Percentiles rank a stretch among this genome's conserved stretches.
Conservation (phyloP, 306 rosid species). For the Quercus robur region DNA sequence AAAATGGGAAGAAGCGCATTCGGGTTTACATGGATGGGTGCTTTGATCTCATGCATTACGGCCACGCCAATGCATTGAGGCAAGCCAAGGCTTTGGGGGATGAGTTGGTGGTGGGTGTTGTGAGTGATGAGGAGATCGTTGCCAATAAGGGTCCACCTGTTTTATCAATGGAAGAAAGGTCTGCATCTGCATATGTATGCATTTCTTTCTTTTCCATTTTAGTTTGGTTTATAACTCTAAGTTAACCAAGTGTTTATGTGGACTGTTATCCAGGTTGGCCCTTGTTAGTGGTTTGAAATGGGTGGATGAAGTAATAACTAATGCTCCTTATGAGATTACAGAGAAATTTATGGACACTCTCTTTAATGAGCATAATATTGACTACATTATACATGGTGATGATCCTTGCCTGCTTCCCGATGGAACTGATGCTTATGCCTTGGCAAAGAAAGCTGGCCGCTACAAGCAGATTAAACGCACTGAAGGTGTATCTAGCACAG, state of each 20-base stretch:
- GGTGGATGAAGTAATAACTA: constrained; percentile 98
- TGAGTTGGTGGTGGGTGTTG: constrained; percentile 92
- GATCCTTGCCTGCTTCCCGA: constrained; percentile 99
- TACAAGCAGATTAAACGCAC: constrained; percentile 99
- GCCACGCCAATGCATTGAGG: constrained; percentile 97
- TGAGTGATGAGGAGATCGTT: constrained; percentile 83
- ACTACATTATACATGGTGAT: constrained; percentile 97
- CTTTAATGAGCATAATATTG: constrained; percentile 91
- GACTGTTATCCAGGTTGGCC: constrained; percentile 55
- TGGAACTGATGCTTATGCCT: constrained; percentile 98
- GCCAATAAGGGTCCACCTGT: constrained; percentile 97
- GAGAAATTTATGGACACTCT: constrained; percentile 88
- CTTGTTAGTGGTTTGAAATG: constrained; percentile 98
- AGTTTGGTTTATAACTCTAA: background rate
- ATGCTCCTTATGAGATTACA: constrained; percentile 94
- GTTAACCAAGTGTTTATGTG: constrained; percentile 7
- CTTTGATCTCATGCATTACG: constrained; percentile 99
- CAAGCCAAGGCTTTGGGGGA: constrained; percentile 98
- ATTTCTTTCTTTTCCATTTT: background rate
- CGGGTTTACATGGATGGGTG: constrained; percentile 99
- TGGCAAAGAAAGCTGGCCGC: constrained; percentile 94
- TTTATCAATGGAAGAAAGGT: constrained; percentile 93
- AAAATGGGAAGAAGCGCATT: constrained; percentile 61
- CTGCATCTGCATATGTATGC: background rate
- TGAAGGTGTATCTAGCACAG: constrained; percentile 99